phyloP scores from a whole-genome alignment of 2,329 filamentous ascomycete genomes.

The Phaeosphaeria sp. region DNA sequence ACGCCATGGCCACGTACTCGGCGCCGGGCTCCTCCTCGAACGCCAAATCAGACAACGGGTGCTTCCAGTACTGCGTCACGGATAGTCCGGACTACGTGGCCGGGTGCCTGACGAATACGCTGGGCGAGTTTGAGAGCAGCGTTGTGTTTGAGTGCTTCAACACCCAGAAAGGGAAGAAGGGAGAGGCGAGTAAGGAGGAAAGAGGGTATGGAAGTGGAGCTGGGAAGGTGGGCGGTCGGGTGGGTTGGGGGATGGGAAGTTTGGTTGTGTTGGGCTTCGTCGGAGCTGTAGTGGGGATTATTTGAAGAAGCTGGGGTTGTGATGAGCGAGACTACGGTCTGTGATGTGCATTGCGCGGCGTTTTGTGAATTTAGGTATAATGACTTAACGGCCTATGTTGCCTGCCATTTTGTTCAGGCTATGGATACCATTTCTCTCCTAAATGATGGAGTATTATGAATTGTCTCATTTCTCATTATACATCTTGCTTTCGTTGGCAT shows the following conservation, averaged over 20 bases:
- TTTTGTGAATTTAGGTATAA: background rate
- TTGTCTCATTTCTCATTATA: too few species aligned
- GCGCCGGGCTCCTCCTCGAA: slow-evolving; percentile 14
- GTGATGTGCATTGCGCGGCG: background rate
- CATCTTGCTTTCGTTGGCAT: too few species aligned
- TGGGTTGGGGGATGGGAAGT: background rate
- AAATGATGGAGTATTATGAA: too few species aligned
- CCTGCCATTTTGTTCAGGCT: background rate
- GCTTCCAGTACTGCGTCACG: slow-evolving; percentile 36
- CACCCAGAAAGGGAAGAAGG: slow-evolving; percentile 11
- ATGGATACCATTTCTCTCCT: too few species aligned
- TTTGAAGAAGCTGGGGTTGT: background rate
- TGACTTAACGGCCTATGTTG: background rate
- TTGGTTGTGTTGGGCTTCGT: background rate
- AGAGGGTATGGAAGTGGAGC: slow-evolving; percentile 14
- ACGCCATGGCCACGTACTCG: slow-evolving; percentile 29
- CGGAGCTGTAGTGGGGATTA: background rate
- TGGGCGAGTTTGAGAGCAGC: slow-evolving; percentile 12
- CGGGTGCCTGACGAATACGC: slow-evolving; percentile 19
- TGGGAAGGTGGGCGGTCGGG: background rate
- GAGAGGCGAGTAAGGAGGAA: slow-evolving; percentile 1
- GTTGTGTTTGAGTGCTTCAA: slow-evolving; percentile 22
- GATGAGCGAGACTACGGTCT: too few species aligned
- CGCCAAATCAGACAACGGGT: slow-evolving; percentile 18
- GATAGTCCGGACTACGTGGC: slow-evolving; percentile 15